Conservation (phyloP, 345 rosid species). For the Salix purpurea region DNA sequence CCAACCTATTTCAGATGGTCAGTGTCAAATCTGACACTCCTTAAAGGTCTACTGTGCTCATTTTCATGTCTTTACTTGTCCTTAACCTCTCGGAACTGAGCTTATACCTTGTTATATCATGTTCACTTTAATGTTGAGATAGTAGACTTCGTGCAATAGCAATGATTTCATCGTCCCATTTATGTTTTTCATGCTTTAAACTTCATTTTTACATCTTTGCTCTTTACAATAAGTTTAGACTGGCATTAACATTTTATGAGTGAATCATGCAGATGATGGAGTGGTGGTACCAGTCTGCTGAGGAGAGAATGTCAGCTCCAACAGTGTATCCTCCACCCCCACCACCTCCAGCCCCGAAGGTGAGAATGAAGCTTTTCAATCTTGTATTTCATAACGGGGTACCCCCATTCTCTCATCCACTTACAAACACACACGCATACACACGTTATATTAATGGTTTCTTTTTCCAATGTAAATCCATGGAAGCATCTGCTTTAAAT, state of each 20-base stretch:
- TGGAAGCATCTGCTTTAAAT: background rate
- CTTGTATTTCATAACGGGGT: background rate
- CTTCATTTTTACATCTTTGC: background rate
- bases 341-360: slow-evolving; percentile 93
- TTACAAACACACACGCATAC: background rate
- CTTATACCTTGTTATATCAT: too few relatives aligned
- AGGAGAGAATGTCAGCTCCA: slow-evolving; percentile 97
- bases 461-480: background rate
- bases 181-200: background rate
- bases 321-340: slow-evolving; percentile 97
- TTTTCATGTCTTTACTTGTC: too few relatives aligned
- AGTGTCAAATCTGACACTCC: too few relatives aligned
- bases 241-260: background rate
- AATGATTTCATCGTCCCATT: background rate
- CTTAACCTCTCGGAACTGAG: too few relatives aligned
- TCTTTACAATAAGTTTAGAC: background rate
- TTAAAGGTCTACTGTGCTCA: too few relatives aligned
- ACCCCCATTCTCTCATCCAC: too few relatives aligned
- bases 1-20: too few relatives aligned
- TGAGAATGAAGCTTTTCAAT: slow-evolving; percentile 18
- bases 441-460: background rate
- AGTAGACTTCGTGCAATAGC: background rate
- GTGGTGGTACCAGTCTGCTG: slow-evolving; percentile 99
- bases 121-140: background rate
- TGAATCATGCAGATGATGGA: slow-evolving; percentile 88